phyloP scores from a whole-genome alignment of 164 flowering plant species.

The Dillenia turbinata region DNA sequence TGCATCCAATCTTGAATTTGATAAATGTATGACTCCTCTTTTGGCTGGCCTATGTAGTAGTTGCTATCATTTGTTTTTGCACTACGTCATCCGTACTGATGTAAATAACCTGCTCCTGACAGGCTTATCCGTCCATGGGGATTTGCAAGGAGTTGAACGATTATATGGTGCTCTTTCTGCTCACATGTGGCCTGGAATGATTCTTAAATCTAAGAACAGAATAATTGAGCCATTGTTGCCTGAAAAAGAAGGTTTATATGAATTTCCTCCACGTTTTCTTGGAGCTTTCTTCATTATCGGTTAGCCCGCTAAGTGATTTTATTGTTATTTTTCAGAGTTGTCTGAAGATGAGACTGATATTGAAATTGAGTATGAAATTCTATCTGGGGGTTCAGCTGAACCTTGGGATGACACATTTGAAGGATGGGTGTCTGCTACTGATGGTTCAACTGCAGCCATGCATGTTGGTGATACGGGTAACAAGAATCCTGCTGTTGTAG shows the following conservation, averaged over 20 bases:
- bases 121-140: constrained; percentile 92
- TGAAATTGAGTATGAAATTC: constrained; percentile 73
- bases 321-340: constrained; percentile 32
- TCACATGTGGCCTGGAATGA: constrained; percentile 99
- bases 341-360: constrained; percentile 83
- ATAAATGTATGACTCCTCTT: constrained; percentile 59
- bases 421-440: constrained; percentile 52
- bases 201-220: constrained; percentile 68
- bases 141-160: constrained; percentile 88
- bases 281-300: background rate
- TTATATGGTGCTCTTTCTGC: constrained; percentile 86
- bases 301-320: constrained; percentile 5
- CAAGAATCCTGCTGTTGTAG: constrained; percentile 11
- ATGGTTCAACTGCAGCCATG: constrained; percentile 16
- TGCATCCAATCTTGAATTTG: constrained; percentile 86
- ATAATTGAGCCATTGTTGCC: constrained; percentile 43
- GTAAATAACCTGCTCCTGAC: constrained; percentile 13
- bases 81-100: background rate
- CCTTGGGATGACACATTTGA: constrained; percentile 66
- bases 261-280: background rate
- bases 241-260: constrained; percentile 43
- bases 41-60: background rate
- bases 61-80: background rate
- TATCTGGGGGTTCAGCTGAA: constrained; percentile 81
- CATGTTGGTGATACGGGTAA: constrained; percentile 6